Base-by-base conservation (phyloP, 192 early-diverging fungal genomes). In the Coemansia sp. region DNA sequence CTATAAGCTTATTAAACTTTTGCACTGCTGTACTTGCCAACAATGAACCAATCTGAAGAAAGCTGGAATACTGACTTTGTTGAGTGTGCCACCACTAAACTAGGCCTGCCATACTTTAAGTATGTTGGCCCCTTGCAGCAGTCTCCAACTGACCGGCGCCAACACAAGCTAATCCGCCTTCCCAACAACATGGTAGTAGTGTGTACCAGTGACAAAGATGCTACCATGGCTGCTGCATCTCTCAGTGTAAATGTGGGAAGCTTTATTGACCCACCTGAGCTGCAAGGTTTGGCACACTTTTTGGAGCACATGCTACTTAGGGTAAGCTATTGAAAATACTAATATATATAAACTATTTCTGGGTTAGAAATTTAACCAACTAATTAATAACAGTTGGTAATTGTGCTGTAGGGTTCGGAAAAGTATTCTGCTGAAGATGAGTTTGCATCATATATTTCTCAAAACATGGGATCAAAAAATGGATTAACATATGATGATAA, bases 371-470 rank as follows among this genome's bases (percentile, higher is more conserved):
- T 44, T 44, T n/a, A n/a, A n/a, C n/a, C n/a, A n/a, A n/a, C n/a
- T n/a, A n/a, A n/a, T n/a, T n/a, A n/a, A n/a, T n/a, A n/a, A n/a
- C n/a, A n/a, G n/a, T n/a, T n/a, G n/a, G n/a, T n/a, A n/a, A n/a
- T n/a, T n/a, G n/a, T n/a, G 10, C 23, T 24, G 29, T 76, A 77
- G 74, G 88, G 86, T 3, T 85, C 85, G 0, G 48, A 65, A 31
- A 86, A 92, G 60, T 90, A 92, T 64, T 88, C 90, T 1, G 59
- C 80, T 12, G 87, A 87, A 31, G 82, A 87, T 38, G 85, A 85
- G 11, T 89, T 86, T 56, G 60, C 58, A 12, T 51, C 65, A n/a
- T 82, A 58, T 32, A 32, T 73, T 9, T 9, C 49, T 2, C 59
- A 40, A 6, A 46, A 82, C 45, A 51, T 56, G 3, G 80, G 80